Evolutionary conservation across 2,329 filamentous ascomycete genomes (phyloP).

Genomic region (Rugonectria rugulosa): DNA sequence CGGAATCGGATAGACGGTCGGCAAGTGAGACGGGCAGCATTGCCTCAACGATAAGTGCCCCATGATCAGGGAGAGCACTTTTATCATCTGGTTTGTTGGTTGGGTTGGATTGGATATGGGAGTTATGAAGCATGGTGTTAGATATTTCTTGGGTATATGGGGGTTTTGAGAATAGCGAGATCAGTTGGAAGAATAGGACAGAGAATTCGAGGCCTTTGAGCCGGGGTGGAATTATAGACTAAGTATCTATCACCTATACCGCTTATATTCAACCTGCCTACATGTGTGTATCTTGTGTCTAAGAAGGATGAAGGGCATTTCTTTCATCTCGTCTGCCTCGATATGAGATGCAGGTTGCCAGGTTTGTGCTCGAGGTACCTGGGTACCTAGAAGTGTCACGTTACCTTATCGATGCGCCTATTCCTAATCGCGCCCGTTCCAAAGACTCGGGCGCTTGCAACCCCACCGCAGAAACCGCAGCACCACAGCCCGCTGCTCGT

Average conservation of each 20-base stretch:
- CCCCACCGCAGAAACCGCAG: slow-evolving; percentile 20
- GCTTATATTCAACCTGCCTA: too few relatives aligned
- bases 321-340: too few relatives aligned
- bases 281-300: too few relatives aligned
- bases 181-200: not conserved
- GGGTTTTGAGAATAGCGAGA: slow-evolving; percentile 6
- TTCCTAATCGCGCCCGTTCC: slow-evolving; percentile 17
- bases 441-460: slow-evolving; percentile 22
- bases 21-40: slow-evolving; percentile 48
- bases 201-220: not conserved
- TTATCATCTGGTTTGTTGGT: slow-evolving; percentile 1
- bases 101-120: slow-evolving; percentile 13
- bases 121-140: slow-evolving; percentile 12
- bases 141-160: slow-evolving; percentile 14
- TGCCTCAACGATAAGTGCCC: slow-evolving; percentile 44
- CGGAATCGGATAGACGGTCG: slow-evolving; percentile 47
- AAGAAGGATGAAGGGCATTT: too few relatives aligned
- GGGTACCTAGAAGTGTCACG: slow-evolving; percentile 30
- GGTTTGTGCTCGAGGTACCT: slow-evolving; percentile 18
- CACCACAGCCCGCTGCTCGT: slow-evolving; percentile 8
- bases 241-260: too few relatives aligned
- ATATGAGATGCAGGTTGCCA: slow-evolving; percentile 10
- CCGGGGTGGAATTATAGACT: too few relatives aligned
- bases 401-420: slow-evolving; percentile 29
- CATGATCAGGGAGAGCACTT: slow-evolving; percentile 1